Percentiles rank a stretch among this genome's conserved stretches.
These are phyloP conservation scores for Gymnopus androsaceus DNA, from an alignment of 1,284 basidiomycete species.

Conservation along the genomic window DNA sequence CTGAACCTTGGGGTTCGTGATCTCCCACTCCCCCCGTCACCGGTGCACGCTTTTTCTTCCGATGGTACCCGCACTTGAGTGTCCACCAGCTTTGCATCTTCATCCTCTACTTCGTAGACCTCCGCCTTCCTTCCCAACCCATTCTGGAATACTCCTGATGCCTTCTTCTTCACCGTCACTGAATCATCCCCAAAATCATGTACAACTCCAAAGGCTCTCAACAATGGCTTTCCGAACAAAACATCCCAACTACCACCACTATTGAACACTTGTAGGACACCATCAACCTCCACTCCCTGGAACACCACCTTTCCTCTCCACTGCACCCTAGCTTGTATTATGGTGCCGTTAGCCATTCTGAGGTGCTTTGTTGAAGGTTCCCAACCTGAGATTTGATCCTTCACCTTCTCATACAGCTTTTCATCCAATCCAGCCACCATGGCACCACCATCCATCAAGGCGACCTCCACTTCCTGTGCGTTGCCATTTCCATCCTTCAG, in stretches of 20 bases:
- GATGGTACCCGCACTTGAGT: too few species aligned
- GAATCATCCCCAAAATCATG: slow-evolving; percentile 30
- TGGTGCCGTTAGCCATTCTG: slow-evolving; percentile 31
- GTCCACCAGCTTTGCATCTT: too few species aligned
- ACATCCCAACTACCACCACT: slow-evolving; percentile 32
- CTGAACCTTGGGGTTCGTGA: too few species aligned
- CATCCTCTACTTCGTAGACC: too few species aligned
- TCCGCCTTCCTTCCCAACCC: background rate
- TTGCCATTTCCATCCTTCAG: background rate
- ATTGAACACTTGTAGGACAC: slow-evolving; percentile 34
- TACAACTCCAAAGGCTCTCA: slow-evolving; percentile 23
- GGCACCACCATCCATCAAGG: slow-evolving; percentile 32
- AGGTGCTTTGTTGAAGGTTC: slow-evolving; percentile 21
- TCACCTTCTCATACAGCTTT: slow-evolving; percentile 21
- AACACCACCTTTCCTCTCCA: slow-evolving; percentile 23
- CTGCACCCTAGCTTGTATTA: slow-evolving; percentile 19
- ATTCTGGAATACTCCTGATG: background rate
- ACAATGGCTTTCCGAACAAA: slow-evolving; percentile 34
- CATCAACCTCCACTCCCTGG: slow-evolving; percentile 15
- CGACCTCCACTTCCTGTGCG: background rate
- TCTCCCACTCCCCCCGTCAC: too few species aligned
- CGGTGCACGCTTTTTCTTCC: too few species aligned
- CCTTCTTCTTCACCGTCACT: slow-evolving; percentile 2
- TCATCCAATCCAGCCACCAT: slow-evolving; percentile 30
- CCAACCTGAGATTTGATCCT: slow-evolving; percentile 17